Conservation (phyloP, 2,329 filamentous ascomycete genomes). For the Atkinsonella hypoxylon region DNA sequence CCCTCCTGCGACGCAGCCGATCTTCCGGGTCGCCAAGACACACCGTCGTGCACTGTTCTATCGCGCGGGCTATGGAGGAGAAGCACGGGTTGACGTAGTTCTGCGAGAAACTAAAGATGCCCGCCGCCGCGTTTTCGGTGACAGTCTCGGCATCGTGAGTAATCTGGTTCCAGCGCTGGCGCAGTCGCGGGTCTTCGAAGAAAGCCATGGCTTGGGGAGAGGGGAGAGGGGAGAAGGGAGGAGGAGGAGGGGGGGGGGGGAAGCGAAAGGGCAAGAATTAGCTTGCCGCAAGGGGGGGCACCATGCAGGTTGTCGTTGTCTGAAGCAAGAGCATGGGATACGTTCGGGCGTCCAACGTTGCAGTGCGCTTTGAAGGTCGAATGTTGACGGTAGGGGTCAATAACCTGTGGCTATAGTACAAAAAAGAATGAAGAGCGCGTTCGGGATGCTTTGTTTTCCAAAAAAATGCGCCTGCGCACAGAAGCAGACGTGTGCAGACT, state of each 20-base stretch:
- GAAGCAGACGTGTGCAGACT: neutral
- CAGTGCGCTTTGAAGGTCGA: neutral
- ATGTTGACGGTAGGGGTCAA: neutral
- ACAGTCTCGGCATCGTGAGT: slow-evolving; percentile 81
- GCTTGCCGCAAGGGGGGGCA: slow-evolving; percentile 2
- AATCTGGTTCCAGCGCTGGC: slow-evolving; percentile 88
- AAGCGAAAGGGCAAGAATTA: slow-evolving; percentile 5
- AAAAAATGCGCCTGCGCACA: neutral
- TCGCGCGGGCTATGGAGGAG: slow-evolving; percentile 47
- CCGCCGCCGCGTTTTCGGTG: slow-evolving; percentile 82
- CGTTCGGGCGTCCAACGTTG: neutral
- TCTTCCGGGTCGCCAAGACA: slow-evolving; percentile 65
- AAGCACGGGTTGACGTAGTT: slow-evolving; percentile 77
- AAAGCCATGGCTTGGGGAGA: slow-evolving; percentile 36
- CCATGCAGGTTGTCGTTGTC: neutral
- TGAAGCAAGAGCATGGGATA: too few relatives aligned
- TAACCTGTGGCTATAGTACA: neutral
- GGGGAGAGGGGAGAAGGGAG: slow-evolving; percentile 1
- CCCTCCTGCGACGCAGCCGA: slow-evolving; percentile 53
- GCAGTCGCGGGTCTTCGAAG: slow-evolving; percentile 73
- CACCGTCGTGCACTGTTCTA: slow-evolving; percentile 61
- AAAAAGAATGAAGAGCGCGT: neutral
- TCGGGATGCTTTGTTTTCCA: neutral
- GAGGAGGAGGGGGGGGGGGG: neutral
- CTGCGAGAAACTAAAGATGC: slow-evolving; percentile 81